These are phyloP conservation scores for Fraxinus excelsior DNA, from an alignment of 257 asterid genomes.

Conservation along the genomic window DNA sequence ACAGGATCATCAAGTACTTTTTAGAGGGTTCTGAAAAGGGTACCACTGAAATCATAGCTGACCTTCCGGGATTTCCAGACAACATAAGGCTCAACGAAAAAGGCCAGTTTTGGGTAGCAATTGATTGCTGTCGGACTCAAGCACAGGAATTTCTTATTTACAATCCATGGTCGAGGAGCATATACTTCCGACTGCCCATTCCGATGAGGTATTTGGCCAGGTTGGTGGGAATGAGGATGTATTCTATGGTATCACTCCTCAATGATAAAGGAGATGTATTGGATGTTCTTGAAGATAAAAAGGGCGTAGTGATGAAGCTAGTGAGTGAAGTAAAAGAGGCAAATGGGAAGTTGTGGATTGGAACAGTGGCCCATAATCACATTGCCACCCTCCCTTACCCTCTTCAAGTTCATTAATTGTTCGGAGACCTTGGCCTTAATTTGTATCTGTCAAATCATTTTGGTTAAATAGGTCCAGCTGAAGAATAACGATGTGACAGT, in stretches of 20 bases:
- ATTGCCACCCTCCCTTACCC: conserved; percentile 78
- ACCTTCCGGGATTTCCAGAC: conserved; percentile 91
- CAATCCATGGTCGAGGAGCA: conserved; percentile 70
- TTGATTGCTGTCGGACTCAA: conserved; percentile 82
- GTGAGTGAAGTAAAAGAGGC: conserved; percentile 86
- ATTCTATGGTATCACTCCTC: conserved; percentile 60
- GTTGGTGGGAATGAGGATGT: conserved; percentile 71
- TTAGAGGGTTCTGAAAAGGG: conserved; percentile 67
- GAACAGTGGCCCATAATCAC: conserved; percentile 94
- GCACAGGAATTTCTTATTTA: conserved; percentile 58
- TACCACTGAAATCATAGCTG: conserved; percentile 46
- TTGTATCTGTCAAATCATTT: conserved; percentile 2
- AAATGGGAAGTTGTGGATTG: conserved; percentile 85
- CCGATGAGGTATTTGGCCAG: conserved; percentile 69
- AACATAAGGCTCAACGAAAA: conserved; percentile 66
- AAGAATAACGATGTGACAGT: not conserved
- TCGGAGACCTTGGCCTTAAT: not conserved
- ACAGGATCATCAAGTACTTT: conserved; percentile 70
- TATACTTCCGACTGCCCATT: conserved; percentile 74
- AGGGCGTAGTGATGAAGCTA: conserved; percentile 81
- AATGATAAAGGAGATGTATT: conserved; percentile 63
- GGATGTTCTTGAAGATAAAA: conserved; percentile 84
- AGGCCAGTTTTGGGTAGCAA: conserved; percentile 89
- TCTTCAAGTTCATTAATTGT: conserved; percentile 18
- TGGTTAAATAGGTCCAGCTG: not conserved